phyloP scores from a whole-genome alignment of 805 yeast species.

The Pichia nakasei region DNA sequence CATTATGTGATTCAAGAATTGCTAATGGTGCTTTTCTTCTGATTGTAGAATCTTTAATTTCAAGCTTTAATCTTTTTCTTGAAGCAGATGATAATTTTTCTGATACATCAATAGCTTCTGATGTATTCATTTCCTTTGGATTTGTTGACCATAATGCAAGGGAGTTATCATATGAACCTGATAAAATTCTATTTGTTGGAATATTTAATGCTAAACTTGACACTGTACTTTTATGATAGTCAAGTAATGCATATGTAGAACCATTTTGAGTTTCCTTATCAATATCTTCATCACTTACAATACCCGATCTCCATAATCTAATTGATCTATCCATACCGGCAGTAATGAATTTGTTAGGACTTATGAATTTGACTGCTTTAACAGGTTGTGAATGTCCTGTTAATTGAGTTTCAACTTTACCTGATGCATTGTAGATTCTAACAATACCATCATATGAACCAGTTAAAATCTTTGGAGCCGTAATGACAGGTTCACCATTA shows the following conservation, averaged over 20 bases:
- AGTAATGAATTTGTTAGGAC: slow-evolving; percentile 66
- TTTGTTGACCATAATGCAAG: slow-evolving; percentile 86
- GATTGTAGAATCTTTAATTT: slow-evolving; percentile 64
- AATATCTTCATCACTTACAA: slow-evolving; percentile 34
- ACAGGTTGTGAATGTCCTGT: slow-evolving; percentile 87
- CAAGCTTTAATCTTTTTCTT: slow-evolving; percentile 80
- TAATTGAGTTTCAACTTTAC: slow-evolving; percentile 69
- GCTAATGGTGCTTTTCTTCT: slow-evolving; percentile 79
- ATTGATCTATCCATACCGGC: slow-evolving; percentile 86
- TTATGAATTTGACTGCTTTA: slow-evolving; percentile 71
- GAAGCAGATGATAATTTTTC: slow-evolving; percentile 58
- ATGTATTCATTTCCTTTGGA: slow-evolving; percentile 69
- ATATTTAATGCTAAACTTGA: slow-evolving; percentile 58
- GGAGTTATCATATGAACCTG: slow-evolving; percentile 75
- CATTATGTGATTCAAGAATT: slow-evolving; percentile 69
- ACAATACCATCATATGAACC: slow-evolving; percentile 92
- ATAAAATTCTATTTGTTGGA: slow-evolving; percentile 53
- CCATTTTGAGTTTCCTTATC: slow-evolving; percentile 42
- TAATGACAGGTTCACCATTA: slow-evolving; percentile 20
- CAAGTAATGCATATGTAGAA: slow-evolving; percentile 73
- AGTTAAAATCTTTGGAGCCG: slow-evolving; percentile 57
- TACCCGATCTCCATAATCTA: slow-evolving; percentile 74
- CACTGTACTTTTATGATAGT: slow-evolving; percentile 88
- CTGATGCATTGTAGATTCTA: slow-evolving; percentile 77
- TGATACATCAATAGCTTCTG: slow-evolving; percentile 34